A percentile compares a stretch with the other conserved stretches of the same genome.
These are phyloP conservation scores for Trichoderma semiorbis DNA, from an alignment of 2,329 filamentous ascomycete species.

Conservation along the genomic window DNA sequence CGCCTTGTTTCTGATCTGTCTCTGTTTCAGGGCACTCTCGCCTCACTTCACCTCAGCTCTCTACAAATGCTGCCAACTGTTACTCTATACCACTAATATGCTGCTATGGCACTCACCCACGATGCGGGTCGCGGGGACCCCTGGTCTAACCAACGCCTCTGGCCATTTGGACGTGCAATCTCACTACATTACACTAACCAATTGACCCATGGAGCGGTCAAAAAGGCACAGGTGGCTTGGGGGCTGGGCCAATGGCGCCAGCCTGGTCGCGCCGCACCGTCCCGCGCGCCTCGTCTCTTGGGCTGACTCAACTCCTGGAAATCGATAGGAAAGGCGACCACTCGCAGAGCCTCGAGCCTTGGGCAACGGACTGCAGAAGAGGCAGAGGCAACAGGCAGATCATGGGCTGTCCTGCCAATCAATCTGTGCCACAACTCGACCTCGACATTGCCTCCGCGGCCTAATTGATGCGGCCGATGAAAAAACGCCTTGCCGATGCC, in stretches of 20 bases:
- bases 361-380: background rate
- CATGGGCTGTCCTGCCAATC: background rate
- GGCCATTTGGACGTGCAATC: background rate
- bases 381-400: background rate
- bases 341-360: background rate
- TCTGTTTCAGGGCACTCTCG: background rate
- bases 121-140: background rate
- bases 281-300: constrained; percentile 17
- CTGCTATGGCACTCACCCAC: background rate
- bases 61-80: accelerated
- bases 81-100: background rate
- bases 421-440: background rate
- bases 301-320: background rate
- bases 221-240: constrained; percentile 2
- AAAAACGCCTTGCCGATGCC: background rate
- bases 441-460: background rate
- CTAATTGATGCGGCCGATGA: background rate
- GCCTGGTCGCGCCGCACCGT: constrained; percentile 14
- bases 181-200: background rate
- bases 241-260: constrained; percentile 13
- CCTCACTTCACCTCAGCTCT: background rate
- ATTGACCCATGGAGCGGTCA: background rate
- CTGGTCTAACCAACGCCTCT: background rate
- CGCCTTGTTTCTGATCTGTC: background rate
- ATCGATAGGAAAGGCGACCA: background rate